These are phyloP conservation scores for Pseudopithomyces chartarum DNA, from an alignment of 2,329 filamentous ascomycete genomes.

Conservation along the genomic window DNA sequence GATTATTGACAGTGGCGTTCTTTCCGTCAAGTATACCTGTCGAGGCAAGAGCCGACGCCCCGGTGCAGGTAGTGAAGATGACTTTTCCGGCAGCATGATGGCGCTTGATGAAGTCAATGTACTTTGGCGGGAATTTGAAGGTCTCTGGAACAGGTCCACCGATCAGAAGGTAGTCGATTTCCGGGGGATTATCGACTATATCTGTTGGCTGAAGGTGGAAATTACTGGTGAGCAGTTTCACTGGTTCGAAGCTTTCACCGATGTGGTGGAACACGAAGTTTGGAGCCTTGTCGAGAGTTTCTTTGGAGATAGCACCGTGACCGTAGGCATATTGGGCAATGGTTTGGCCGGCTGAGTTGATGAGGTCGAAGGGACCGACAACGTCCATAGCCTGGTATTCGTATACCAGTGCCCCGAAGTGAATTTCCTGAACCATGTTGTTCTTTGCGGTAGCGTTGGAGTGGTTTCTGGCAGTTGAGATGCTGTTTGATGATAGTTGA, in stretches of 20 bases:
- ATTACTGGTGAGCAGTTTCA: not conserved
- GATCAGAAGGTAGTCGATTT: conserved; percentile 6
- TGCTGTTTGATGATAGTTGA: no score
- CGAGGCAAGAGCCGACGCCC: conserved; percentile 3
- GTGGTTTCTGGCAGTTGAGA: no score
- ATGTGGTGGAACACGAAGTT: not conserved
- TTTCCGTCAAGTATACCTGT: conserved; percentile 5
- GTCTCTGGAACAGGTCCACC: conserved; percentile 2
- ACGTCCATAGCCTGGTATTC: not conserved
- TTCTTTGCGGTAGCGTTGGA: not conserved
- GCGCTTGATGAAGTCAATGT: conserved; percentile 10
- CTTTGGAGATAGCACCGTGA: not conserved
- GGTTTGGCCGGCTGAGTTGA: not conserved
- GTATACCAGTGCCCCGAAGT: not conserved
- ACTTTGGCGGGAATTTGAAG: conserved; percentile 1
- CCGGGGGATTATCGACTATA: not conserved
- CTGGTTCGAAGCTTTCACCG: not conserved
- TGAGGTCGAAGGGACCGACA: not conserved
- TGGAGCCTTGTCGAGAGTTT: not conserved
- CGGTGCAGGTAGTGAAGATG: conserved; percentile 8
- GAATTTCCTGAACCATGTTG: not conserved
- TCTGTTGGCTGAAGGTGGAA: not conserved
- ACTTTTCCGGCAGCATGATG: conserved; percentile 4
- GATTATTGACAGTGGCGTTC: conserved; percentile 6
- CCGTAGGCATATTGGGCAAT: not conserved